Evolutionary conservation across 2,329 filamentous ascomycete species (phyloP), one percentile per base, ranked within the genome.

Genomic region (Venturia pyrina): DNA sequence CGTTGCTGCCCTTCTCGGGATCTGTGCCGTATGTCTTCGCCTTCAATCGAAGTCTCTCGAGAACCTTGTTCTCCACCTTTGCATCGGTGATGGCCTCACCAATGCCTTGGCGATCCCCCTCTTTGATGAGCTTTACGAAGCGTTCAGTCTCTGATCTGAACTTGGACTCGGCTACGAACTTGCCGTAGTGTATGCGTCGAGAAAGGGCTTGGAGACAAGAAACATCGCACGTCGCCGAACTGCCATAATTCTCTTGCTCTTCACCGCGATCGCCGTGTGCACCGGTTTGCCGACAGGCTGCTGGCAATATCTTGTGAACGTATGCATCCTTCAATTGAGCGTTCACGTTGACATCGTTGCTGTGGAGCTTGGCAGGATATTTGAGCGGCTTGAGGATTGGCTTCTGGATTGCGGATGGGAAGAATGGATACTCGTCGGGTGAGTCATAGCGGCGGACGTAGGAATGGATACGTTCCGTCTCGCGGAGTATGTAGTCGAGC

Each of bases 401-500:
- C 65, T 83, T 81, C 72, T 91, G 86, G 50, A 97, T 81, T 11
- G 86, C 88, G 40, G 89, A 84, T 1, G 92, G 91, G 80, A 97
- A 99, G 85, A 98, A 99, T 28, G 95, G 91, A 77, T 96, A 93
- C 79, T 99, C 95, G 81, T 99, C 95, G 48, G 95, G 95, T 0
- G 91, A 91, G 76, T 99, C 88, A 82, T 92, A 99, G 75, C 95
- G 91, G 70, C 95, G 91, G 70, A 99, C 93, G 64, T 91, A 85
- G 17, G 93, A 96, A 76, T 99, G 93, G 6, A 98, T 81, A 68
- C 87, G 88, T 78, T 99, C 95, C 75, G 96, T 91, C 76, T 96
- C 90, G 70, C 83, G 84, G 37, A 98, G 87, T 75, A 96, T 89
- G 89, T 93, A 99, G 82, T 98, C 95, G 76, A 96, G 87, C 75